Evolutionary conservation across 495 filamentous ascomycete species (phyloP).

Genomic region (Xeromyces bisporus): DNA sequence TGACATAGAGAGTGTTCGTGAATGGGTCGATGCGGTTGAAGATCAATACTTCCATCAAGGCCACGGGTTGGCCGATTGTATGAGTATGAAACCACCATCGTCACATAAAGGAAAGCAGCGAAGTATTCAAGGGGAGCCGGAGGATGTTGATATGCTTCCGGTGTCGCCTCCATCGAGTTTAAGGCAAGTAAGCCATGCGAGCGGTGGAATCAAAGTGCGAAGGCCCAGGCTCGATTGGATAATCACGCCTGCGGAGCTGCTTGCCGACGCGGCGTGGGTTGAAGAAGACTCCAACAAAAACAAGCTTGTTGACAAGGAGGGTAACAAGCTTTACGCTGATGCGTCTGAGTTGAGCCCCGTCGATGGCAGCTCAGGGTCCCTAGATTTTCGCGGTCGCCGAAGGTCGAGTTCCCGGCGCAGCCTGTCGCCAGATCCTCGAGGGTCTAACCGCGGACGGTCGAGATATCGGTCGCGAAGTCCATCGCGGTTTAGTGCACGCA

Average conservation of each 20-base stretch:
- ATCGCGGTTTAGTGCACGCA: constrained; percentile 10
- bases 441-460: constrained; percentile 18
- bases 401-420: constrained; percentile 15
- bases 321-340: constrained; percentile 48
- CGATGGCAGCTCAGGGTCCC: constrained; percentile 7
- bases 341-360: constrained; percentile 9
- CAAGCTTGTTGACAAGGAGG: constrained; percentile 56
- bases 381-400: too few species aligned
- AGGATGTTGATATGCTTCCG: constrained; percentile 11
- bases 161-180: constrained; percentile 21
- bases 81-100: constrained; percentile 36
- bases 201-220: constrained; percentile 31
- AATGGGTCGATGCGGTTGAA: constrained; percentile 59
- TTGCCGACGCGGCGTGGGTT: constrained; percentile 75
- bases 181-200: constrained; percentile 18
- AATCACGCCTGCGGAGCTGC: constrained; percentile 57
- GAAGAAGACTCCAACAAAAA: constrained; percentile 60
- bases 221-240: constrained; percentile 65
- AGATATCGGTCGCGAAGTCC: constrained; percentile 14
- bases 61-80: constrained; percentile 30
- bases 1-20: constrained; percentile 47
- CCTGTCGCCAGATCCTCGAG: constrained; percentile 14
- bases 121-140: constrained; percentile 5
- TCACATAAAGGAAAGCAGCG: constrained; percentile 23
- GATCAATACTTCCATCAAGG: constrained; percentile 22